These are phyloP conservation scores for Triticum urartu DNA, from an alignment of 176 grass and related monocot genomes.

Conservation along the genomic window DNA sequence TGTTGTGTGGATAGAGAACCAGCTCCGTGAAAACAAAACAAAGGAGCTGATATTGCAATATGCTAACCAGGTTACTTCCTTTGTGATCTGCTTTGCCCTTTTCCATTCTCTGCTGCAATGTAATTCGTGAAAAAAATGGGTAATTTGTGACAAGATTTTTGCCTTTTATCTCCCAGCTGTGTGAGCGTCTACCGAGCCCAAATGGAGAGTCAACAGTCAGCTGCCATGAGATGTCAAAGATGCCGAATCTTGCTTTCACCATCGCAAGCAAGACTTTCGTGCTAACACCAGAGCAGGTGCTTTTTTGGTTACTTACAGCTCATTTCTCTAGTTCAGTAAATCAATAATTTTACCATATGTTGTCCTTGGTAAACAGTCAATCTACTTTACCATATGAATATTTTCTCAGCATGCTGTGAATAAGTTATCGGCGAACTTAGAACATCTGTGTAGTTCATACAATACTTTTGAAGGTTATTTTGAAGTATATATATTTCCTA, in stretches of 20 bases:
- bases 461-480: background rate
- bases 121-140: background rate
- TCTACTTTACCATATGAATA: background rate
- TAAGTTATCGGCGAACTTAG: background rate
- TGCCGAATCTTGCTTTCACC: constrained; percentile 89
- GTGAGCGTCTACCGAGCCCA: constrained; percentile 85
- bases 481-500: background rate
- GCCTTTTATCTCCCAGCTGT: constrained; percentile 55
- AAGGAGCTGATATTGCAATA: constrained; percentile 72
- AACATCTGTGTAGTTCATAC: background rate
- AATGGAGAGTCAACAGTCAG: constrained; percentile 73
- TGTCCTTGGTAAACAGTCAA: background rate
- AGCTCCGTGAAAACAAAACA: constrained; percentile 72
- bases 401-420: background rate
- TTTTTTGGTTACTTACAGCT: background rate
- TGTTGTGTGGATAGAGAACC: constrained; percentile 97
- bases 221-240: constrained; percentile 66
- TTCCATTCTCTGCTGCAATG: background rate
- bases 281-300: constrained; percentile 83
- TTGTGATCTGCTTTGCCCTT: background rate
- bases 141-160: background rate
- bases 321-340: background rate
- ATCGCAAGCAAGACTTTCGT: constrained; percentile 64
- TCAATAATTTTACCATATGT: background rate
- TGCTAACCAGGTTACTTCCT: constrained; percentile 60